Conservation (phyloP, 805 yeast species). For the Wickerhamiella occidentalis region DNA sequence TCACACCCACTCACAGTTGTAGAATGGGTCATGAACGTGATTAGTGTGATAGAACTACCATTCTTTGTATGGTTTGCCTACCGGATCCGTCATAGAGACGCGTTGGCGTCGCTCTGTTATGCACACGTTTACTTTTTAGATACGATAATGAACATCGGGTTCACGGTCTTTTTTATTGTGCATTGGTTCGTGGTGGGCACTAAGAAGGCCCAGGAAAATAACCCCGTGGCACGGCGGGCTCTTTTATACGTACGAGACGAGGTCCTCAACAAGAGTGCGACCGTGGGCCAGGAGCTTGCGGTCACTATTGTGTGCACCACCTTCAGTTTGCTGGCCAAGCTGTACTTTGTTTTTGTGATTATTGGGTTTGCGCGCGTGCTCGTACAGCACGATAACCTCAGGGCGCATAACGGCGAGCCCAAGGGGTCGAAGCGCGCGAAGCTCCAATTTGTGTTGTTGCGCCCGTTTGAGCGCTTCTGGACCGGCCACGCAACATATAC, state of each 20-base stretch:
- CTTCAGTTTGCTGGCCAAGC: slow-evolving; percentile 34
- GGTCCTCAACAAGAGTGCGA: slow-evolving; percentile 19
- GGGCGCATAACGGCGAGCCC: slow-evolving; percentile 28
- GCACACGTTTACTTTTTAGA: slow-evolving; percentile 54
- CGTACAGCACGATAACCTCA: slow-evolving; percentile 33
- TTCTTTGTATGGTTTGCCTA: slow-evolving; percentile 50
- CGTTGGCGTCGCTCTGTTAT: slow-evolving; percentile 50
- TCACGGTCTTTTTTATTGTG: slow-evolving; percentile 60
- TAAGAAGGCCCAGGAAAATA: slow-evolving; percentile 19
- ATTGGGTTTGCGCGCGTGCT: slow-evolving; percentile 45
- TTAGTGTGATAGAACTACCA: slow-evolving; percentile 51
- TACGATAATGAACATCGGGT: slow-evolving; percentile 51
- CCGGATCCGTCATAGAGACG: slow-evolving; percentile 41
- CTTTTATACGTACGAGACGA: slow-evolving; percentile 5
- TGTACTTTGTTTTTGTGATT: slow-evolving; percentile 44
- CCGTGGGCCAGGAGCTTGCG: slow-evolving; percentile 27
- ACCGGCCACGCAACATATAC: slow-evolving; percentile 21
- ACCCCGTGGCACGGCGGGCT: slow-evolving; percentile 14
- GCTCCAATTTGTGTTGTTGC: slow-evolving; percentile 23
- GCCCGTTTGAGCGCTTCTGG: slow-evolving; percentile 27
- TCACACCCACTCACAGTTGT: slow-evolving; percentile 69
- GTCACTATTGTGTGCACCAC: slow-evolving; percentile 42
- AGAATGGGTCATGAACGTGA: slow-evolving; percentile 70
- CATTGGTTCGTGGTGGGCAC: slow-evolving; percentile 49
- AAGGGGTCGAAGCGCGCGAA: slow-evolving; percentile 25